These are phyloP conservation scores for Colletotrichum camelliae DNA, from an alignment of 2,329 filamentous ascomycete genomes.

Conservation along the genomic window DNA sequence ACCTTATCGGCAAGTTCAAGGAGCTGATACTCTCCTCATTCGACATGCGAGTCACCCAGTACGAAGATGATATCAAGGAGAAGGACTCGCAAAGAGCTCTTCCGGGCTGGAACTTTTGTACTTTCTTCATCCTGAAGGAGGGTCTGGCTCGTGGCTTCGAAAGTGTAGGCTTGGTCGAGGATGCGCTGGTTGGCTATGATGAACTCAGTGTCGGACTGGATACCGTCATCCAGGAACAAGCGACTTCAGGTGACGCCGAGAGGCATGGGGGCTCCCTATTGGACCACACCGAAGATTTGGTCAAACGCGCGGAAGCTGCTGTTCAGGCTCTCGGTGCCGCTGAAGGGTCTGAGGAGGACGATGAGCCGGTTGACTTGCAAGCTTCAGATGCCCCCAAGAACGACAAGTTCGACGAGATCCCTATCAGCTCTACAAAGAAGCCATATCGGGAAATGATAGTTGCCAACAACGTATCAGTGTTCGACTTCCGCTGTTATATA, in stretches of 20 bases:
- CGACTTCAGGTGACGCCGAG: constrained; percentile 60
- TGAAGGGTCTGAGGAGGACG: constrained; percentile 36
- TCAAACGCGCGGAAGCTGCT: constrained; percentile 59
- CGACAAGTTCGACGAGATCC: constrained; percentile 59
- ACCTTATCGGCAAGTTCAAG: constrained; percentile 87
- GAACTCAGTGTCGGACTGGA: constrained; percentile 90
- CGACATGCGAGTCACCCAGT: constrained; percentile 87
- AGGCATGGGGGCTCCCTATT: constrained; percentile 77
- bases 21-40: constrained; percentile 87
- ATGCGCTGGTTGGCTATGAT: constrained; percentile 93
- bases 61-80: constrained; percentile 96
- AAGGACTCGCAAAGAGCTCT: constrained; percentile 86
- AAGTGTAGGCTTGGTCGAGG: constrained; percentile 93
- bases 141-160: constrained; percentile 93
- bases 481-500: constrained; percentile 94
- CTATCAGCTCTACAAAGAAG: constrained; percentile 71
- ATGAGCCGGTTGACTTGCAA: constrained; percentile 57
- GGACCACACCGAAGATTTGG: constrained; percentile 75
- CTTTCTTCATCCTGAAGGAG: constrained; percentile 97
- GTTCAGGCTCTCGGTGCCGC: constrained; percentile 40
- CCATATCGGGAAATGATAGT: constrained; percentile 91
- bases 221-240: constrained; percentile 78
- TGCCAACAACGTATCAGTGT: constrained; percentile 92
- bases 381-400: constrained; percentile 38
- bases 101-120: constrained; percentile 99